These are phyloP conservation scores for Ogataea corticis DNA, from an alignment of 805 yeast species.

Conservation along the genomic window DNA sequence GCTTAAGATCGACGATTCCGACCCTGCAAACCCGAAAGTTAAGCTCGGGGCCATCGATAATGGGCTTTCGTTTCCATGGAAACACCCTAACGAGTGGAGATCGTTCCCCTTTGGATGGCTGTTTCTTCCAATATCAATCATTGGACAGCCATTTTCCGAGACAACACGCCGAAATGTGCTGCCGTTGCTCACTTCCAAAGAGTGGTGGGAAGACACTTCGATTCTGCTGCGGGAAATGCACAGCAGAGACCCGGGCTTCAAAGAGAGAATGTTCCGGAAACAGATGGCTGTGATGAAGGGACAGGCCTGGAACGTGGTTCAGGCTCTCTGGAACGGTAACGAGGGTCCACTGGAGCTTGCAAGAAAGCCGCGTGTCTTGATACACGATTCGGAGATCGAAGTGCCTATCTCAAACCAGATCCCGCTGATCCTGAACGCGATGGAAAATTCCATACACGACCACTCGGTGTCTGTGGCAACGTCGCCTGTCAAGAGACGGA, in stretches of 20 bases:
- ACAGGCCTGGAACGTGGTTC: constrained; percentile 75
- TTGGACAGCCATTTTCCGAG: constrained; percentile 66
- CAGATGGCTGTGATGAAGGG: constrained; percentile 75
- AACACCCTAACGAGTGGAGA: constrained; percentile 80
- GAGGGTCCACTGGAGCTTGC: constrained; percentile 72
- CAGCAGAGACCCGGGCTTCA: constrained; percentile 59
- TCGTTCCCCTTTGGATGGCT: constrained; percentile 81
- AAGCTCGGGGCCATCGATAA: constrained; percentile 74
- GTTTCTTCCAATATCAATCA: constrained; percentile 59
- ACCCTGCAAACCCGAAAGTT: constrained; percentile 37
- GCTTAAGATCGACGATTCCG: constrained; percentile 55
- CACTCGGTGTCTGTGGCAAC: background rate
- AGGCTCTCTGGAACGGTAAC: constrained; percentile 52
- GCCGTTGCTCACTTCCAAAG: constrained; percentile 55
- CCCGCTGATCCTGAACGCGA: constrained; percentile 42
- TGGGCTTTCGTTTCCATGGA: constrained; percentile 77
- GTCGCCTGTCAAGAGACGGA: constrained; percentile 1
- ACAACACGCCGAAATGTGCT: constrained; percentile 56
- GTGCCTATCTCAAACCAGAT: constrained; percentile 49
- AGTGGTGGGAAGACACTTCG: constrained; percentile 72
- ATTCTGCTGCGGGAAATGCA: constrained; percentile 48
- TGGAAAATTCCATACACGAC: constrained; percentile 39
- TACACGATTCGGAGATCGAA: constrained; percentile 62
- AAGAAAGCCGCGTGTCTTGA: constrained; percentile 53
- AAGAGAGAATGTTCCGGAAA: constrained; percentile 62